Conservation (phyloP, 192 early-diverging fungal species). For the Radiomyces spectabilis region DNA sequence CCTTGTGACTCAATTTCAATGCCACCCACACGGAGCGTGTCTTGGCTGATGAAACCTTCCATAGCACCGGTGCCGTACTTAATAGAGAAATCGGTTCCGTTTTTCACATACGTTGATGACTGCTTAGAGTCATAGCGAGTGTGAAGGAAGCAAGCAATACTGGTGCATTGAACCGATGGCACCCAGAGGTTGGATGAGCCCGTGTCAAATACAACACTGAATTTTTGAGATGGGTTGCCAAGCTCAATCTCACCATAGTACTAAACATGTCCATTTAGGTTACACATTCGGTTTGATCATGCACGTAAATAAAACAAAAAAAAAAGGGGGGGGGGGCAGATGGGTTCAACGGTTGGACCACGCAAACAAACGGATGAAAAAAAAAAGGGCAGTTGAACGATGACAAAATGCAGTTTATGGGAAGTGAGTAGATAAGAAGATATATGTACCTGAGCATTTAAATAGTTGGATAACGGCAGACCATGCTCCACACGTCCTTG, state of each 20-base stretch:
- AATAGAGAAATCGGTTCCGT: conserved; percentile 92
- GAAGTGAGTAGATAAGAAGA: background rate
- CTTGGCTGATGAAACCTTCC: conserved; percentile 80
- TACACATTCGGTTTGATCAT: no score
- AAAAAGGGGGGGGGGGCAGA: no score
- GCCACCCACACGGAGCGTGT: conserved; percentile 75
- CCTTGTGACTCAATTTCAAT: conserved; percentile 58
- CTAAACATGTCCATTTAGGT: conserved; percentile 28
- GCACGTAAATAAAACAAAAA: background rate
- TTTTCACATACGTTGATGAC: conserved; percentile 71
- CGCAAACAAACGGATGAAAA: no score
- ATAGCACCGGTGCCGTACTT: conserved; percentile 90
- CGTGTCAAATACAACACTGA: conserved; percentile 91
- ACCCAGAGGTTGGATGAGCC: conserved; percentile 96
- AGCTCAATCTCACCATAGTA: conserved; percentile 90
- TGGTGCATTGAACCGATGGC: conserved; percentile 83
- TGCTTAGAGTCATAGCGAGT: conserved; percentile 74
- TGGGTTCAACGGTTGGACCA: no score
- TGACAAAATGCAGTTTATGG: no score
- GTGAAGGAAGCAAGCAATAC: conserved; percentile 94
- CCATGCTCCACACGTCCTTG: conserved; percentile 54
- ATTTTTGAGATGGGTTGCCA: conserved; percentile 87
- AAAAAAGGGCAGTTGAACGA: no score
- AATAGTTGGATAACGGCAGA: conserved; percentile 81
- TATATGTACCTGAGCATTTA: conserved; percentile 86